These are phyloP conservation scores for Aplosporella prunicola DNA, from an alignment of 2,329 filamentous ascomycete genomes.

Conservation along the genomic window DNA sequence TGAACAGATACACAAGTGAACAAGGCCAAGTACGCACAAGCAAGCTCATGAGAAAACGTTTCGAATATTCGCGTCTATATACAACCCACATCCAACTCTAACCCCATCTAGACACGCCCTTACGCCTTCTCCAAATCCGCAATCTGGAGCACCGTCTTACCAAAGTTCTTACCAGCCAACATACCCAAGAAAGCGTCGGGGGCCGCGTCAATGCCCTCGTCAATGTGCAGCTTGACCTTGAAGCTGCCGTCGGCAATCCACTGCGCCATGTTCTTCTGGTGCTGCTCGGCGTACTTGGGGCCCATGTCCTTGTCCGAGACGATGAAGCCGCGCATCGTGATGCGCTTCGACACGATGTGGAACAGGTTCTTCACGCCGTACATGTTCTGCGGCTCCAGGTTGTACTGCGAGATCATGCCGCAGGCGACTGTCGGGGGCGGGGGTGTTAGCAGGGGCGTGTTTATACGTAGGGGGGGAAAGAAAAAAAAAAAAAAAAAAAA, in stretches of 20 bases:
- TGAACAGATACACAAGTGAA: no score
- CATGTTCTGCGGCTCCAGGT: constrained; percentile 45
- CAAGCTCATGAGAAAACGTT: no score
- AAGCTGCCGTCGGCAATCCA: constrained; percentile 70
- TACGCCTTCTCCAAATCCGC: constrained; percentile 26
- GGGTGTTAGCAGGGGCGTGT: constrained; percentile 3
- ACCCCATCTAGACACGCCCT: neutral
- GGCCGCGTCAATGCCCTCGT: constrained; percentile 68
- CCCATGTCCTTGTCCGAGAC: constrained; percentile 58
- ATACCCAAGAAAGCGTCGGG: constrained; percentile 65
- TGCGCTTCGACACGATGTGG: constrained; percentile 55
- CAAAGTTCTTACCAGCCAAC: constrained; percentile 71
- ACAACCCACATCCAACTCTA: neutral
- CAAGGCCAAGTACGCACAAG: no score
- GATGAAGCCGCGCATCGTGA: constrained; percentile 69
- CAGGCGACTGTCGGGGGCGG: constrained; percentile 32
- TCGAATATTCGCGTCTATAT: neutral
- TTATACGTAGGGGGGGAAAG: neutral
- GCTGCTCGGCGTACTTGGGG: constrained; percentile 56
- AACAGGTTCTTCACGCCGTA: constrained; percentile 61
- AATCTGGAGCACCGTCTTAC: constrained; percentile 72
- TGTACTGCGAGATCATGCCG: constrained; percentile 71
- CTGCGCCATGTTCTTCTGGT: constrained; percentile 64
- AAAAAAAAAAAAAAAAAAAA: constrained; percentile 21
- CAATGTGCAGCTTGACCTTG: constrained; percentile 59